Evolutionary conservation across 331 rosid species (phyloP).

Genomic region (Quercus lobata): DNA sequence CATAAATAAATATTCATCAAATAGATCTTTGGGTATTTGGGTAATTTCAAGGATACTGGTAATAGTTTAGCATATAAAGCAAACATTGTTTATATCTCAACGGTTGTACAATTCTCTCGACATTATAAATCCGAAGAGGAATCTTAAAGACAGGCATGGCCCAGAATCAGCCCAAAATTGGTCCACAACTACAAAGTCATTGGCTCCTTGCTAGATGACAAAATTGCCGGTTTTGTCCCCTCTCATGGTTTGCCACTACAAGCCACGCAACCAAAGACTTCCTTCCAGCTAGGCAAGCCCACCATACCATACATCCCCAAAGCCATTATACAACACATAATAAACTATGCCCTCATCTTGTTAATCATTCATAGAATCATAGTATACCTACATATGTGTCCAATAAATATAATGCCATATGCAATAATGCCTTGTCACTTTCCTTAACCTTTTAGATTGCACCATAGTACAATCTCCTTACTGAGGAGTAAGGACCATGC

Average conservation of each 20-base stretch:
- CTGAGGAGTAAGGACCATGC: too few species aligned
- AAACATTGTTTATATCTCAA: slow-evolving; percentile 8
- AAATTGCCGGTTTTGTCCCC: slow-evolving; percentile 10
- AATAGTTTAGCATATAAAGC: background rate
- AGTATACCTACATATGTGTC: background rate
- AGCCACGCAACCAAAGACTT: background rate
- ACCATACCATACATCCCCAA: background rate
- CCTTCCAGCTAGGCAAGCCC: background rate
- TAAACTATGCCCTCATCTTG: background rate
- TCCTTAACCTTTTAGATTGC: background rate
- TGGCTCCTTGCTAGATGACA: slow-evolving; percentile 3
- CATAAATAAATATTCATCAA: too few species aligned
- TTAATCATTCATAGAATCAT: too few species aligned
- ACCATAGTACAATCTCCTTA: background rate
- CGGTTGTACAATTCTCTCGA: slow-evolving; percentile 6
- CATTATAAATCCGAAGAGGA: slow-evolving; percentile 20
- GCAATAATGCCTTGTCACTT: background rate
- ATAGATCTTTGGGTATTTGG: too few species aligned
- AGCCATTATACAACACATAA: background rate
- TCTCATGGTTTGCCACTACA: slow-evolving; percentile 15
- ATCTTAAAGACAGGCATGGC: slow-evolving; percentile 1
- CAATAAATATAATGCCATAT: background rate
- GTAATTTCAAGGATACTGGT: too few species aligned
- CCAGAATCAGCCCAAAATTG: slow-evolving; percentile 10
- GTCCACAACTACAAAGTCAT: background rate